Conservation (phyloP, 2,329 filamentous ascomycete species). For the Chrysoporthe puriensis region DNA sequence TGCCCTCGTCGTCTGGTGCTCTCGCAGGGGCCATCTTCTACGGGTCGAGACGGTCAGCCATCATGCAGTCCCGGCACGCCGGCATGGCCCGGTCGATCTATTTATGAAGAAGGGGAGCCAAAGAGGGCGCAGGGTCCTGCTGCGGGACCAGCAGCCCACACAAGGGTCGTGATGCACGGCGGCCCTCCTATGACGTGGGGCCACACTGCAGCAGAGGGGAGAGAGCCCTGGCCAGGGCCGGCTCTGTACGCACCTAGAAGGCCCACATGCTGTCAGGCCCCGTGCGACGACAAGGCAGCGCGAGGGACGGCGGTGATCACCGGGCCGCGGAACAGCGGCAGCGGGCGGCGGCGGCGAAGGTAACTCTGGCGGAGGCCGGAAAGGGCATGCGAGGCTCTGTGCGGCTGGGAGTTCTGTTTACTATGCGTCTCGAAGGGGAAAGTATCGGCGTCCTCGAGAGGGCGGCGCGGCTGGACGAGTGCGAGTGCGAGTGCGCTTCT, state of each 20-base stretch:
- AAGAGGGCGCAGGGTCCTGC: background rate
- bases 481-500: background rate
- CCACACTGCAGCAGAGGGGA: conserved; percentile 15
- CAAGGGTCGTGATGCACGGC: no score
- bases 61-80: background rate
- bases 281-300: conserved; percentile 15
- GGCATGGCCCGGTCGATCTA: background rate
- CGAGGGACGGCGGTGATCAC: background rate
- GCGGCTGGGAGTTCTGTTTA: background rate
- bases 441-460: conserved; percentile 10
- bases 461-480: background rate
- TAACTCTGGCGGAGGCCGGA: background rate
- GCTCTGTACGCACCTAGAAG: conserved; percentile 27
- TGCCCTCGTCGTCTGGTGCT: conserved; percentile 27
- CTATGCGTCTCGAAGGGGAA: conserved; percentile 9
- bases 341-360: background rate
- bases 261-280: conserved; percentile 29
- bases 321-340: background rate
- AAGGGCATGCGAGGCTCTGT: conserved; percentile 4
- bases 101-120: conserved; percentile 11
- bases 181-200: conserved; percentile 21
- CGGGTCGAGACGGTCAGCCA: conserved; percentile 20
- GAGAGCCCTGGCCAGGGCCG: background rate
- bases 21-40: conserved; percentile 30
- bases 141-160: background rate